phyloP scores from a whole-genome alignment of 202 grass and related monocot species.

The Hordeum pubiflorum region DNA sequence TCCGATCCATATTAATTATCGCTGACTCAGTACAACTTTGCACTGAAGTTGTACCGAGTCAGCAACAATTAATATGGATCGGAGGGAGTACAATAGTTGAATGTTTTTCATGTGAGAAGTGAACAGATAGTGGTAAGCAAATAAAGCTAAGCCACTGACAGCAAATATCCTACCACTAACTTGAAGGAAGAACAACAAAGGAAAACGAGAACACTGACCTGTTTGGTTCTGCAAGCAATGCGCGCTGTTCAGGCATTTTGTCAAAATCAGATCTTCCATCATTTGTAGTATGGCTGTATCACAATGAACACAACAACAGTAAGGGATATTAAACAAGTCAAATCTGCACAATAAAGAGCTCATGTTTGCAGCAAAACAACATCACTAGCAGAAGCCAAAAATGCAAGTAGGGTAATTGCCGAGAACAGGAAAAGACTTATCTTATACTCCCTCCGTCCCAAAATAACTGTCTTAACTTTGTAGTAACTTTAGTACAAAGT shows the following conservation, averaged over 20 bases:
- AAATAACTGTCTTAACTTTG: too few relatives aligned
- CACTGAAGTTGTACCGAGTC: too few relatives aligned
- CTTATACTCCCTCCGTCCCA: neutral
- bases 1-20: too few relatives aligned
- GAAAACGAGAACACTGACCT: slow-evolving; percentile 29
- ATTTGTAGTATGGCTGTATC: slow-evolving; percentile 49
- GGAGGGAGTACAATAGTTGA: neutral
- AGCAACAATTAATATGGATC: too few relatives aligned
- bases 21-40: too few relatives aligned
- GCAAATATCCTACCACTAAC: neutral
- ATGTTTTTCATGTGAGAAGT: neutral
- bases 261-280: slow-evolving; percentile 41
- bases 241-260: slow-evolving; percentile 45
- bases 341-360: slow-evolving; percentile 6
- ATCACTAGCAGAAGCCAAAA: neutral
- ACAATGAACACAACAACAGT: neutral
- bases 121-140: neutral
- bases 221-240: slow-evolving; percentile 55
- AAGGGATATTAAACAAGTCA: slow-evolving; percentile 13
- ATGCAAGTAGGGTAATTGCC: neutral
- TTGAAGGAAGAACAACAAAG: neutral
- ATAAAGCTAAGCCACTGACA: neutral
- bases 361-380: neutral
- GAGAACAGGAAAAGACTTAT: neutral
- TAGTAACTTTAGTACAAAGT: too few relatives aligned